Evolutionary conservation across 148 eudicot species (phyloP).

Genomic region (Beta vulgaris): DNA sequence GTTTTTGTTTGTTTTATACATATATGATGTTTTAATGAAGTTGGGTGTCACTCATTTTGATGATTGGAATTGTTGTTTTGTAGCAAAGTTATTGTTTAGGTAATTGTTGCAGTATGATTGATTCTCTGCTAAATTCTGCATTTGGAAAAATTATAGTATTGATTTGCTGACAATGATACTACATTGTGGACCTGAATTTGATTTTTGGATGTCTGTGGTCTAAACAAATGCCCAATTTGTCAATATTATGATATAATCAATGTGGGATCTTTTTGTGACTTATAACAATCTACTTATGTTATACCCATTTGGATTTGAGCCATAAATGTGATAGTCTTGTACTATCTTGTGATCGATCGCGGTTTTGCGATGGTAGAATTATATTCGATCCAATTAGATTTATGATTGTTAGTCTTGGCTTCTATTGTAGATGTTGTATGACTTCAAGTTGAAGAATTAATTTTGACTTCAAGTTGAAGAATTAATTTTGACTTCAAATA

Average conservation of each 20-base stretch:
- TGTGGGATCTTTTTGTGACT: background rate
- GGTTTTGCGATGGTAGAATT: too few relatives aligned
- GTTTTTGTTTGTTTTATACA: background rate
- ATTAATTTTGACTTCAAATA: too few relatives aligned
- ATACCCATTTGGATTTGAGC: background rate
- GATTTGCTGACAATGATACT: background rate
- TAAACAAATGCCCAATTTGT: background rate
- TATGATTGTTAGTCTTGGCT: too few relatives aligned
- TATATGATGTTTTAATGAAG: background rate
- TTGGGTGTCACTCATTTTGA: background rate
- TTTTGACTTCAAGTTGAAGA: too few relatives aligned
- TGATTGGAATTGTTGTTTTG: background rate
- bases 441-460: too few relatives aligned
- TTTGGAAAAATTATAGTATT: too few relatives aligned
- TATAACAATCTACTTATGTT: background rate
- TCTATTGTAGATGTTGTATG: too few relatives aligned
- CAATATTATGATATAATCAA: background rate
- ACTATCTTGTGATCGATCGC: too few relatives aligned
- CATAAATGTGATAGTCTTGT: too few relatives aligned
- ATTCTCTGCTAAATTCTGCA: too few relatives aligned
- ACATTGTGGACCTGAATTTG: conserved; percentile 10
- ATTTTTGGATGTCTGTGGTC: background rate
- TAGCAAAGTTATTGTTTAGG: background rate
- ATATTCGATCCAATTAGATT: too few relatives aligned
- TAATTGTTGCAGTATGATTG: too few relatives aligned